phyloP scores from a whole-genome alignment of 2,329 filamentous ascomycete species.

The Trichophyton benhamiae region DNA sequence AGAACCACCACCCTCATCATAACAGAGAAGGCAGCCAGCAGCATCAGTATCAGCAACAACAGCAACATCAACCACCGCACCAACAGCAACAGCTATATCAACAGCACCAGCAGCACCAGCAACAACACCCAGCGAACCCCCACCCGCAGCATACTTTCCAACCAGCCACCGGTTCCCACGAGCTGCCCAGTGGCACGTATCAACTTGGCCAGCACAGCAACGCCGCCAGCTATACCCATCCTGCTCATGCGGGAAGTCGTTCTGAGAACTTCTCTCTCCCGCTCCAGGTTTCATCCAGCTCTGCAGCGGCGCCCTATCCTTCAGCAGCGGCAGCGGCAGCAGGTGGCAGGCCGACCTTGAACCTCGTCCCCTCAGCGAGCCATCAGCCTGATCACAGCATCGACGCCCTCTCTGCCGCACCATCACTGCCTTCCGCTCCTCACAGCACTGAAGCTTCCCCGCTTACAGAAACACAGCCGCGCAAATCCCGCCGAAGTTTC shows the following conservation, averaged over 20 bases:
- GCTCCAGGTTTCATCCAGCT: not conserved
- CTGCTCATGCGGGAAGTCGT: constrained; percentile 8
- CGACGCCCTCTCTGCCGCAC: not conserved
- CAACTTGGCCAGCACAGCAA: constrained; percentile 3
- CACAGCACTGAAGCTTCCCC: constrained; percentile 11
- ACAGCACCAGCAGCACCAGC: not conserved
- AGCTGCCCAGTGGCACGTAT: not conserved
- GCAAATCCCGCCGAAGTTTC: constrained; percentile 15
- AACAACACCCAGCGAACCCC: not conserved
- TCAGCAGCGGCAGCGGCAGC: not conserved
- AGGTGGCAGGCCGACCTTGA: constrained; percentile 8
- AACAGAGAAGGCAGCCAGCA: constrained; percentile 1
- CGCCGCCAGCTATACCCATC: constrained; percentile 9
- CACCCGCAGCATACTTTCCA: not conserved
- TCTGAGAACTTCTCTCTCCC: constrained; percentile 1
- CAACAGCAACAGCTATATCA: not conserved
- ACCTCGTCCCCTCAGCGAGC: constrained; percentile 8
- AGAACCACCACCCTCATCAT: not conserved
- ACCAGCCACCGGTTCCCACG: not conserved
- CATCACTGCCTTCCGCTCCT: constrained; percentile 8
- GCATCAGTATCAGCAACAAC: constrained; percentile 8
- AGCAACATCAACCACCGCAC: not conserved
- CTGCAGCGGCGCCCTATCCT: not conserved
- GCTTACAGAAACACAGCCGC: constrained; percentile 11
- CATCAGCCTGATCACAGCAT: not conserved